These are phyloP conservation scores for Clathrospora elynae DNA, from an alignment of 2,329 filamentous ascomycete genomes.

Conservation along the genomic window DNA sequence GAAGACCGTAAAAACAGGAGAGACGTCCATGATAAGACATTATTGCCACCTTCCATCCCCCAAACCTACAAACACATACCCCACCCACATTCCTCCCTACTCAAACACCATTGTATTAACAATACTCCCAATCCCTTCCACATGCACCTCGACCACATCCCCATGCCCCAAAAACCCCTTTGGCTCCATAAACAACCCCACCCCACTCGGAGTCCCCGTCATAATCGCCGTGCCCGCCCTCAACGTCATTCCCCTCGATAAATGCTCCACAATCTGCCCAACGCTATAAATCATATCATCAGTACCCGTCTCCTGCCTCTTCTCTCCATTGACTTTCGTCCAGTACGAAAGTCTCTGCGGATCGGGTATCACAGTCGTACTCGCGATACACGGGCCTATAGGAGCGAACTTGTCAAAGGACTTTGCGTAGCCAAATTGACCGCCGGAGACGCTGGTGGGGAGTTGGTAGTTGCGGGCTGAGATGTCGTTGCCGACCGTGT, in stretches of 20 bases:
- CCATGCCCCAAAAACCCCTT: slow-evolving; percentile 47
- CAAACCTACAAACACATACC: too few relatives aligned
- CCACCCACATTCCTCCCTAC: too few relatives aligned
- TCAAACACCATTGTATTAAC: slow-evolving; percentile 44
- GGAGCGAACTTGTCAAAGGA: slow-evolving; percentile 54
- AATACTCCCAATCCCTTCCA: slow-evolving; percentile 44
- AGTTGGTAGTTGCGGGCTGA: slow-evolving; percentile 62
- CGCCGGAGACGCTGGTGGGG: slow-evolving; percentile 38
- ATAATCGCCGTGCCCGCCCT: slow-evolving; percentile 55
- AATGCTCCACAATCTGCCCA: slow-evolving; percentile 51
- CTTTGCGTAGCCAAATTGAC: slow-evolving; percentile 52
- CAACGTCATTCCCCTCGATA: slow-evolving; percentile 55
- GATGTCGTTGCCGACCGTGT: slow-evolving; percentile 68
- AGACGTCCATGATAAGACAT: too few relatives aligned
- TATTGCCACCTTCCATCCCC: too few relatives aligned
- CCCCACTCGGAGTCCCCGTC: slow-evolving; percentile 56
- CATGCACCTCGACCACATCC: slow-evolving; percentile 43
- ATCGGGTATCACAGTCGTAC: slow-evolving; percentile 37
- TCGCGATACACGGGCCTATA: slow-evolving; percentile 51
- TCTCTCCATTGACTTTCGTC: slow-evolving; percentile 53
- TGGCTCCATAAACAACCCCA: slow-evolving; percentile 46
- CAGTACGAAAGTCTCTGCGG: slow-evolving; percentile 43
- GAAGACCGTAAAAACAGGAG: too few relatives aligned
- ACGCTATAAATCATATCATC: slow-evolving; percentile 57
- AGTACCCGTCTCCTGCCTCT: slow-evolving; percentile 50